Evolutionary conservation across 73 alveolate species (phyloP), one percentile per base, ranked within the genome.

Genomic region (Uronychia setigera): DNA sequence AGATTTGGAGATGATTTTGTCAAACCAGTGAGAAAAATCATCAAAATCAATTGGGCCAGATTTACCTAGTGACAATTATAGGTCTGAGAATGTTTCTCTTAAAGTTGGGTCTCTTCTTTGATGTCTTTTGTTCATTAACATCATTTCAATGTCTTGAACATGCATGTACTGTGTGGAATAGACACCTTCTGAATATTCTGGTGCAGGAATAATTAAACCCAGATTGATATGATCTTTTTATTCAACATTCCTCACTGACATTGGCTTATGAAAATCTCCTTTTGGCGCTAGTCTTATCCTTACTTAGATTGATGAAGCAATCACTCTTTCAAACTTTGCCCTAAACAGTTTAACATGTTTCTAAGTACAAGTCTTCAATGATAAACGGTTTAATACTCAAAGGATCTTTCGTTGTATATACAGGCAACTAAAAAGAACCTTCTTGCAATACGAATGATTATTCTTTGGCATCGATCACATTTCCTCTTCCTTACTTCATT

Each of bases 201-300:
- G 98, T 31, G 96, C 92, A 57, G 96, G 94, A 33, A 85, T 89
- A 74, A 96, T 88, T 0, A 96, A 79, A 19, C 96, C 96, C 35
- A 79, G 78, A 26, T 87, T 79, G 30, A 87, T 91, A 97, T 97
- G 92, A 59, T 94, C 95, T 25, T 84, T 34, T 32, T 82, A 77
- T 29, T 93, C 93, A 26, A 94, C 94, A 32, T 93, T 96, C 32
- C 87, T 86, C 29, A 92, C 87, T 29, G 95, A 84, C 19, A 96
- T 77, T 5, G 93, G 93, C 76, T 90, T 84, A n/a, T 97, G 96
- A 59, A 85, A 91, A 33, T 89, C 96, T 31, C 92, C 85, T 86
- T 83, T 89, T 11, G 98, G 97, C n/a, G 99, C 98, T 33, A 81
- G 74, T 33, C 85, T 58, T 26, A 96, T 89, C 60, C 99, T 79